Base-by-base conservation (phyloP, 139 green algal species). In the Axilococcus clingmanii region DNA sequence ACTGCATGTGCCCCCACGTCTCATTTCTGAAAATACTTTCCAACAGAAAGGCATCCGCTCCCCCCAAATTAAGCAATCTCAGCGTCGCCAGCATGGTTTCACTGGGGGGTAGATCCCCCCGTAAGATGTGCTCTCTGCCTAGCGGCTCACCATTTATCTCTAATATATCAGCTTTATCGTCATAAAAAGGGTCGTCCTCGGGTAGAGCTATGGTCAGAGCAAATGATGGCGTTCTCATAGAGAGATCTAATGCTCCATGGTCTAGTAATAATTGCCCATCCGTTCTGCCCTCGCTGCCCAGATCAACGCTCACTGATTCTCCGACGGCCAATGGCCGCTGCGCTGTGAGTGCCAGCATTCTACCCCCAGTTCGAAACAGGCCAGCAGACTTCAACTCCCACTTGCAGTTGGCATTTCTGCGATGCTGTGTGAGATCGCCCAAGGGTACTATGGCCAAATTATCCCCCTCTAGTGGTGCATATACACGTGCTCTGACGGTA, bases 131-230 rank as follows among this genome's bases (percentile, higher is more conserved):
- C 23, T 72, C 63, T 11, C 27, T 23, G 14, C 44, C 45, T 40
- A 70, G 45, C 5, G 42, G 40, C 40, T 86, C 50, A 22, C 79
- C 82, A 25, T 71, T 69, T n/a, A 77, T 22, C 55, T 95, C 88
- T 22, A 89, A 55, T 16, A 95, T 76, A 69, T 95, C 89, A 7
- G 80, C 37, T 72, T 97, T 97, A 74, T 97, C 89, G 32, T 89
- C 83, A 8, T 76, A 68, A 52, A 77, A 83, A 12, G 47, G 29
- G 64, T 95, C 86, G 8, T 46, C 50, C 20, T 82, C 61, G 7
- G 74, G 58, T 15, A 96, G 55, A 16, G 65, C 68, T 33, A 97
- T 62, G 0, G 68, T 80, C 15, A 97, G 59, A 24, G 58, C 78
- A 79, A 32, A 67, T 43, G 80, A 88, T 29, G 6, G 7, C n/a